Conservation (phyloP, 1,284 basidiomycete species). For the Microbotryum silenes-acaulis region DNA sequence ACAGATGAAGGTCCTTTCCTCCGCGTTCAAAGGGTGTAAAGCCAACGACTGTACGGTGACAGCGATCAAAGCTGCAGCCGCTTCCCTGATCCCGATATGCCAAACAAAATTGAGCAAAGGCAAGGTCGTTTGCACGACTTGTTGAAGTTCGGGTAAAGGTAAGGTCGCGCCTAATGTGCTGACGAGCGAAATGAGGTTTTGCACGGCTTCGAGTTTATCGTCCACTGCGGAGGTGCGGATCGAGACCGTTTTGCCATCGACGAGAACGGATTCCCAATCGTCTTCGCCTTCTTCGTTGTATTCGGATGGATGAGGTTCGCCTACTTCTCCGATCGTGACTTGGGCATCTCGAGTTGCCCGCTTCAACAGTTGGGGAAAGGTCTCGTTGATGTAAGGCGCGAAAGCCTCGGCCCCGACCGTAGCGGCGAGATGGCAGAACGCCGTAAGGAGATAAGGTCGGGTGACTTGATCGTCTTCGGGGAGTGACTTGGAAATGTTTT, state of each 20-base stretch:
- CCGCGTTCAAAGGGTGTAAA: background rate
- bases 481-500: background rate
- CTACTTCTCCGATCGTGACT: constrained; percentile 1
- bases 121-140: background rate
- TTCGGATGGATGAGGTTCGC: background rate
- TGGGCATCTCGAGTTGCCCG: background rate
- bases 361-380: constrained; percentile 3
- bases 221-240: constrained; percentile 5
- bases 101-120: constrained; percentile 11
- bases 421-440: constrained; percentile 1
- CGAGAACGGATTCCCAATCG: constrained; percentile 6
- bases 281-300: constrained; percentile 10
- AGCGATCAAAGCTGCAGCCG: constrained; percentile 7
- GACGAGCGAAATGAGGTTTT: constrained; percentile 6
- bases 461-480: constrained; percentile 4
- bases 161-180: background rate
- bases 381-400: constrained; percentile 8
- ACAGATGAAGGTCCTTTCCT: background rate
- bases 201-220: constrained; percentile 9
- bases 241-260: constrained; percentile 1
- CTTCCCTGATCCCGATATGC: constrained; percentile 3
- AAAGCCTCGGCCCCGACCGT: constrained; percentile 10
- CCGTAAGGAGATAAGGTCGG: constrained; percentile 1
- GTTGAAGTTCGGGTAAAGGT: background rate
- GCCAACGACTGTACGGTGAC: background rate